Evolutionary conservation across 2,329 filamentous ascomycete genomes (phyloP), one percentile per base, ranked within the genome.

Genomic region (Calonectria hawksworthii): DNA sequence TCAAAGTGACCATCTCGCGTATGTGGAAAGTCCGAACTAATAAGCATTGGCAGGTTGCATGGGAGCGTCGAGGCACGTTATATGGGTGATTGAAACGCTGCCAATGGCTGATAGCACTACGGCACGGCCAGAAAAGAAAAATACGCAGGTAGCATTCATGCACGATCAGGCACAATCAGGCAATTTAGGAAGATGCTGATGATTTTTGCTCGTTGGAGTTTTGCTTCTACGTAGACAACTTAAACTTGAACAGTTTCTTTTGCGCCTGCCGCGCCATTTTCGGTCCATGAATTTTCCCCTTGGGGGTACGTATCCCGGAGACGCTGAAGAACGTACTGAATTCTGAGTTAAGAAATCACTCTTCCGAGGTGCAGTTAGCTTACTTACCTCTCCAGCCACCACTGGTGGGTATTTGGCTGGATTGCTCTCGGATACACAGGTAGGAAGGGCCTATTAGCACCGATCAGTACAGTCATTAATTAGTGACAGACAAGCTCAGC

Each of bases 391-490:
- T 30, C 56, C 56, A 63, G 56, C 56, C 13, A 63, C 56, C n/a
- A 63, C 56, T 28, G 56, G 56, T 13, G 56, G 56, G 13, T 63
- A 41, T 26, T 63, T 63, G 26, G 56, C 56, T 41, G 56, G 56
- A 41, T 63, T 63, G 14, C 56, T 63, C 56, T 63, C 56, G 23
- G 56, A 63, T 63, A 63, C 23, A 26, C 56, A 63, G 14, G 56
- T 63, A 18, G 56, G 56, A 63, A 63, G 56, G 18, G 56, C 56
- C 56, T 63, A 13, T 9, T 18, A 23, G 14, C 14, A 4, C 11
- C 26, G 8, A 38, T 63, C 23, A 63, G 32, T 10, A 63, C 8
- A 32, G 30, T n/a, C n/a, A 32, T 32, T 63, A 23, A 21, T 28
- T n/a, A 23, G 23, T 14, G 14, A 16, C 1, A 10, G 36, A 30